A percentile compares a stretch with the other conserved stretches of the same genome.
Evolutionary conservation across 257 asterid species (phyloP).

Genomic region (Ilex aquifolium): DNA sequence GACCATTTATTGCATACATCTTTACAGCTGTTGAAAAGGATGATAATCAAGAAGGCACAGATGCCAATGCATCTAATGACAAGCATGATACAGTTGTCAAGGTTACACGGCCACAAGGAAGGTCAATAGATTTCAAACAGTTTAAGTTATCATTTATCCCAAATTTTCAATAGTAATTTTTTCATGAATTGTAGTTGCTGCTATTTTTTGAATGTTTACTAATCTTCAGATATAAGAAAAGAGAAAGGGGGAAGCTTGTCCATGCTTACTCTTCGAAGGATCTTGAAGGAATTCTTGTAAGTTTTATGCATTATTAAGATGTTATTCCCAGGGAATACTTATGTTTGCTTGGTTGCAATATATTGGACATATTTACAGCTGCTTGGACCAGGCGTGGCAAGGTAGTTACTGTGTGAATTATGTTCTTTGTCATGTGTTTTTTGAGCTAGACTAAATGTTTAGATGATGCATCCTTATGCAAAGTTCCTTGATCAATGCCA

Average conservation of each 20-base stretch:
- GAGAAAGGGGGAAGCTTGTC: slow-evolving; percentile 89
- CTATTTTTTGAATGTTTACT: slow-evolving; percentile 2
- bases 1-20: slow-evolving; percentile 9
- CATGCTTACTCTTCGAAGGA: slow-evolving; percentile 68
- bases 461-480: no score
- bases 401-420: no score
- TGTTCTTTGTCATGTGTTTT: no score
- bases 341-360: no score
- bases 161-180: neutral
- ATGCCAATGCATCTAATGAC: slow-evolving; percentile 23
- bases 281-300: slow-evolving; percentile 94
- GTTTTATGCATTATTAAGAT: slow-evolving; percentile 13
- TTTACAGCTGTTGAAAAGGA: slow-evolving; percentile 35
- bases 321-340: slow-evolving; percentile 2
- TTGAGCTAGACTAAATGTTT: no score
- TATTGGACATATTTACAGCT: no score
- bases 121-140: slow-evolving; percentile 31
- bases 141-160: neutral
- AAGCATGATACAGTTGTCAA: slow-evolving; percentile 37
- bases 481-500: no score
- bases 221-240: slow-evolving; percentile 60
- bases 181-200: neutral
- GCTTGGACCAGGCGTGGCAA: no score
- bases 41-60: slow-evolving; percentile 13
- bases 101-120: slow-evolving; percentile 91